Percentiles rank a stretch among this genome's conserved stretches.
Evolutionary conservation across 2,329 filamentous ascomycete species (phyloP).

Genomic region (Lachnellula suecica): DNA sequence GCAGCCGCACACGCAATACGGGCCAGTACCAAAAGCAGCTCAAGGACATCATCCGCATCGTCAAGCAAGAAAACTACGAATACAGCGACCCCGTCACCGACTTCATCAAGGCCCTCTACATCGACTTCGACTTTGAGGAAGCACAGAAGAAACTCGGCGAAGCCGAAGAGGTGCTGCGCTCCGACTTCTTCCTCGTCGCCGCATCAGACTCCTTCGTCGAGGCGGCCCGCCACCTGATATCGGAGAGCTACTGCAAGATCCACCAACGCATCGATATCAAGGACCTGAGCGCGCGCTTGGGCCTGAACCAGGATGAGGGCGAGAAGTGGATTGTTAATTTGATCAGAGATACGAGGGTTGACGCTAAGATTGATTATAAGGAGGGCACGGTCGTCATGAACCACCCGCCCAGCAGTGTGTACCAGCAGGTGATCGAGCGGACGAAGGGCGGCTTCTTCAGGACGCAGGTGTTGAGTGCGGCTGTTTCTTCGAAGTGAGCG

Average conservation of each 20-base stretch:
- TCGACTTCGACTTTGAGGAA: slow-evolving; percentile 96
- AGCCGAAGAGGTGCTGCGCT: slow-evolving; percentile 86
- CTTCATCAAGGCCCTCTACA: slow-evolving; percentile 93
- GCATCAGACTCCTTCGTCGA: slow-evolving; percentile 89
- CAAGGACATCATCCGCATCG: slow-evolving; percentile 93
- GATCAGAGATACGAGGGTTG: slow-evolving; percentile 93
- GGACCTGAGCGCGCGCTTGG: slow-evolving; percentile 89
- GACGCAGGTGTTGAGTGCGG: slow-evolving; percentile 80
- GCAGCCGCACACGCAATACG: slow-evolving; percentile 75
- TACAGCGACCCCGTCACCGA: slow-evolving; percentile 95
- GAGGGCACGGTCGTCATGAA: slow-evolving; percentile 99
- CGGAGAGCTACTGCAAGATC: slow-evolving; percentile 99
- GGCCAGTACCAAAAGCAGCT: slow-evolving; percentile 94
- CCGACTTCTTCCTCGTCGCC: slow-evolving; percentile 92
- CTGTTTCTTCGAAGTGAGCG: slow-evolving; percentile 35
- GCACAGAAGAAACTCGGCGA: slow-evolving; percentile 83
- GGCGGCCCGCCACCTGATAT: slow-evolving; percentile 92
- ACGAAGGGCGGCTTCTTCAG: slow-evolving; percentile 99
- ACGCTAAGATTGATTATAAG: slow-evolving; percentile 99
- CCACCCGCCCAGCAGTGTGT: slow-evolving; percentile 96
- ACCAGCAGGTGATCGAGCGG: slow-evolving; percentile 98
- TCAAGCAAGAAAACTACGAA: slow-evolving; percentile 96
- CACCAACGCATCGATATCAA: slow-evolving; percentile 98
- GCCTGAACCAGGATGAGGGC: slow-evolving; percentile 88
- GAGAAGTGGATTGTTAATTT: slow-evolving; percentile 99